Base-by-base conservation (phyloP, 2,329 filamentous ascomycete genomes). In the Neoascochyta sp. region DNA sequence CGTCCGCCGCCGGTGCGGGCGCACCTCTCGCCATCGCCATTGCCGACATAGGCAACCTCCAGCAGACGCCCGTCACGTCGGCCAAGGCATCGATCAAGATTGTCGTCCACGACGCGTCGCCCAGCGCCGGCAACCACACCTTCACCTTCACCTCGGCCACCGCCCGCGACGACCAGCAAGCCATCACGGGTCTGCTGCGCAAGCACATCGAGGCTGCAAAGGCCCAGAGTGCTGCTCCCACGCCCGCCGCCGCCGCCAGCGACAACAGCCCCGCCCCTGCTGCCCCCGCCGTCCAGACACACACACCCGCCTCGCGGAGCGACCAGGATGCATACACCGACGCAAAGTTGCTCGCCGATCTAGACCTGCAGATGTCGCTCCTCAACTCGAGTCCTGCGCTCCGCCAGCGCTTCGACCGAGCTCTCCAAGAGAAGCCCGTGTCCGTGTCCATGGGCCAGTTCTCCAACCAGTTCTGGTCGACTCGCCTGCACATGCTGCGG, bases 51-150 rank as follows among this genome's bases (percentile, higher is more conserved):
- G 87, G 83, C 28, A 95, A 96, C 66, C 77, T 98, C 27, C 90
- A 98, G 63, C 90, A 96, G 62, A 96, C 92, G 1, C 89, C 92
- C 9, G 86, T 87, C 38, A 81, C 74, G n/a, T 81, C 79, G 19
- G 71, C 87, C 11, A 95, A 95, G 71, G 88, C 94, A 30, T 95
- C 95, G 74, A 75, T 96, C 37, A 95, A 92, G 63, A 82, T 98
- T 32, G 86, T 95, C 49, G 83, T 83, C 41, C 83, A 88, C 58
- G 65, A 76, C 22, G 68, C 69, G 25, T 69, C 70, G 15, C 62
- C 70, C 16, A 77, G 82, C 27, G 69, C 85, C 11, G 75, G 81
- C 24, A 77, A 80, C 32, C 86, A 93, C 58, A 78, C 90, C 27
- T 95, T 98, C 62, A 82, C 85, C 43, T 96, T 98, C 66, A 93